Evolutionary conservation across 2,329 filamentous ascomycete genomes (phyloP).

Genomic region (Calycina herbarum): DNA sequence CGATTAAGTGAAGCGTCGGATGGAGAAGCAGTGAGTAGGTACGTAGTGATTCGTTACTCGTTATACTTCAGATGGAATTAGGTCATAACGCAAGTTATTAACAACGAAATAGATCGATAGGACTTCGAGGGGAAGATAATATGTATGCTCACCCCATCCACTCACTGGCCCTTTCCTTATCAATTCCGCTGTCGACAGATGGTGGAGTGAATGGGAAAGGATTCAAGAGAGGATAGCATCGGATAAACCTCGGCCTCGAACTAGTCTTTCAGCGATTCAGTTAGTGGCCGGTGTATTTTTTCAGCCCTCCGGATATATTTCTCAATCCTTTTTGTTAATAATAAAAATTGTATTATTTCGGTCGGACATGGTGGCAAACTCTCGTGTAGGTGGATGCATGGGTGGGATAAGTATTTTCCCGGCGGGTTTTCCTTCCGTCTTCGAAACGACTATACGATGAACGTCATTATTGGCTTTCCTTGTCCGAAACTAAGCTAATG

Average conservation of each 20-base stretch:
- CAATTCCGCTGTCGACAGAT: not conserved
- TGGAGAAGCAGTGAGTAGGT: not conserved
- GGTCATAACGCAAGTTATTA: not conserved
- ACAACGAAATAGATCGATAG: not conserved
- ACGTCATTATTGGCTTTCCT: not conserved
- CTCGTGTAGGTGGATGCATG: not conserved
- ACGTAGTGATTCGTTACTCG: not conserved
- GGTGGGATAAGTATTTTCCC: conserved; percentile 2
- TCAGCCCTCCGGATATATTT: not conserved
- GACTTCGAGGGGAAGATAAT: not conserved
- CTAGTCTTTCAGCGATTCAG: not conserved
- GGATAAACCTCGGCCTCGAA: not conserved
- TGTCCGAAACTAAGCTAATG: not conserved
- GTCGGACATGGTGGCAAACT: not conserved
- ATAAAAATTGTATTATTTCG: not conserved
- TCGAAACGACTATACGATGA: not conserved
- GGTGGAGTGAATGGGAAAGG: not conserved
- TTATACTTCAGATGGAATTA: not conserved
- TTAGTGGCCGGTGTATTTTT: not conserved
- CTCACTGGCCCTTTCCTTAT: not conserved
- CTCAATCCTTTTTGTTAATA: not conserved
- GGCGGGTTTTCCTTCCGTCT: not conserved
- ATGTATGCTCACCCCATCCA: not conserved
- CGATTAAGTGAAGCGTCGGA: not conserved
- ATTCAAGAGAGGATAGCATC: conserved; percentile 10